Percentiles rank a stretch among this genome's conserved stretches.
Conservation (phyloP, 169 alveolate genomes). For the Plasmodium ovale region DNA sequence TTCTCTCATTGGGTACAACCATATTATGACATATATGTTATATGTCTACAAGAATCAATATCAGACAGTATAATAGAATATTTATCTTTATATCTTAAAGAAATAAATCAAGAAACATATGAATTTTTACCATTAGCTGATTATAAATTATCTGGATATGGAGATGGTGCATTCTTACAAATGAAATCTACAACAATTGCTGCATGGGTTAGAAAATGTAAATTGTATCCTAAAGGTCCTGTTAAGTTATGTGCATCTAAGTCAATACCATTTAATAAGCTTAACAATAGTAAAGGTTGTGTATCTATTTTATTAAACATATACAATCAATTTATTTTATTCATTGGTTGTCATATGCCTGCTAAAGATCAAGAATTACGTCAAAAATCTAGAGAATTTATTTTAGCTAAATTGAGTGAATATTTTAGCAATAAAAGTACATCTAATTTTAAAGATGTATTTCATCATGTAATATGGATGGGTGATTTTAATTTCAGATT, state of each 20-base stretch:
- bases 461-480: constrained; percentile 91
- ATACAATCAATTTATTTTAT: constrained; percentile 81
- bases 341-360: constrained; percentile 91
- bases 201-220: constrained; percentile 79
- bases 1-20: constrained; percentile 86
- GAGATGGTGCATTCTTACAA: constrained; percentile 90
- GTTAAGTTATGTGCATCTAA: constrained; percentile 79
- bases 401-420: constrained; percentile 79
- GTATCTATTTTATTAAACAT: constrained; percentile 83
- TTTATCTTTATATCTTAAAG: constrained; percentile 80
- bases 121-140: constrained; percentile 82
- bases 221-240: constrained; percentile 76
- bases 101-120: constrained; percentile 78
- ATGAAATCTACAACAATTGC: constrained; percentile 87
- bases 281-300: constrained; percentile 89
- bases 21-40: constrained; percentile 86
- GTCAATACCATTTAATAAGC: constrained; percentile 77
- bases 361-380: constrained; percentile 82
- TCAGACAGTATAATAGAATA: constrained; percentile 81
- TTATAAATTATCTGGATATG: constrained; percentile 86
- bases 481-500: constrained; percentile 90
- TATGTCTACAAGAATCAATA: constrained; percentile 88
- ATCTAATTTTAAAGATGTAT: constrained; percentile 83
- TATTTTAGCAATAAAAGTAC: constrained; percentile 81
- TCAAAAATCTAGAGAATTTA: constrained; percentile 81